Conservation (phyloP, 495 filamentous ascomycete genomes). For the Collariella sp. region DNA sequence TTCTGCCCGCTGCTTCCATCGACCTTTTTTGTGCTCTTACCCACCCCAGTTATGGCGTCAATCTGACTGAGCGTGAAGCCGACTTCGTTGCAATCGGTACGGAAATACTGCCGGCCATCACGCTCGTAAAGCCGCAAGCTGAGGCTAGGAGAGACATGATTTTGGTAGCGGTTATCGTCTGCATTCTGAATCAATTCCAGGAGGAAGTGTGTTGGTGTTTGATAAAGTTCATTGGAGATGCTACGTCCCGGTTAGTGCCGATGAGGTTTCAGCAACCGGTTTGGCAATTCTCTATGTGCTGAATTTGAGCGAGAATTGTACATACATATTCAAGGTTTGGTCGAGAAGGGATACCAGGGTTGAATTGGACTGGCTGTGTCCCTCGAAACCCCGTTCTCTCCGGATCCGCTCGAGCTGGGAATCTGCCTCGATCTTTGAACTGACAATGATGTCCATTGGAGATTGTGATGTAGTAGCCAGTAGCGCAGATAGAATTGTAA, state of each 20-base stretch:
- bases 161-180: constrained; percentile 33
- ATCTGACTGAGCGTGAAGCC: constrained; percentile 33
- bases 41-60: constrained; percentile 30
- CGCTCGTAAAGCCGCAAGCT: not conserved
- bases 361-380: no score
- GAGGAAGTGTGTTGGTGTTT: constrained; percentile 30
- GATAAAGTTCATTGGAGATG: constrained; percentile 23
- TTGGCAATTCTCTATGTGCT: no score
- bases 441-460: no score
- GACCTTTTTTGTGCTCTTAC: constrained; percentile 30
- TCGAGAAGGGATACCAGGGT: no score
- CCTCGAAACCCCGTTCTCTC: no score
- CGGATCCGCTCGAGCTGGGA: no score
- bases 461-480: no score
- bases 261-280: no score
- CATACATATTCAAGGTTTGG: no score
- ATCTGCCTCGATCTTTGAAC: no score
- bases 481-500: no score
- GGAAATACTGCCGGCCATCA: not conserved
- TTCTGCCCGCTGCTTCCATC: not conserved
- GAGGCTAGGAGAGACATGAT: not conserved
- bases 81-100: constrained; percentile 36
- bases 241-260: not conserved
- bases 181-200: constrained; percentile 42
- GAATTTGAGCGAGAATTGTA: no score